These are phyloP conservation scores for Backusella tuberculispora DNA, from an alignment of 192 early-diverging fungal genomes.

Conservation along the genomic window DNA sequence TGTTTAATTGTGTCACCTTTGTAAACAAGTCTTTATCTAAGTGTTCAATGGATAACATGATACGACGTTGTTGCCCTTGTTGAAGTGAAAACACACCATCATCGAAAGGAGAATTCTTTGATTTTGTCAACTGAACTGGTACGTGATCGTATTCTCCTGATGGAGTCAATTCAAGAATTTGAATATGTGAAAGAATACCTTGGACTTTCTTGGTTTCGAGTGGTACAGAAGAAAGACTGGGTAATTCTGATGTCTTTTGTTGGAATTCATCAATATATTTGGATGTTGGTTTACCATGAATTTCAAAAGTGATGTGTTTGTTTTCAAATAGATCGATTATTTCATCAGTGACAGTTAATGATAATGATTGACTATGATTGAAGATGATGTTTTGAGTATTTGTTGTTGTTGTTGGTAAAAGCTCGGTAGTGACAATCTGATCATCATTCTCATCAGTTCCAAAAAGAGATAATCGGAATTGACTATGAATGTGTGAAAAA, in stretches of 20 bases:
- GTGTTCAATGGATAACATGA: constrained; percentile 65
- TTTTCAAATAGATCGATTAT: constrained; percentile 30
- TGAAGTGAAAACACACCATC: constrained; percentile 60
- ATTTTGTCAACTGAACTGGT: constrained; percentile 46
- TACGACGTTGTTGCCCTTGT: constrained; percentile 79
- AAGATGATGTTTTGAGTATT: constrained; percentile 49
- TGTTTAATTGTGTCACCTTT: constrained; percentile 43
- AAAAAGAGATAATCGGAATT: constrained; percentile 68
- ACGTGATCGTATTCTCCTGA: constrained; percentile 67
- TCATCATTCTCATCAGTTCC: constrained; percentile 47
- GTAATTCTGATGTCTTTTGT: too few relatives aligned
- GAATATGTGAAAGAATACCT: constrained; percentile 65
- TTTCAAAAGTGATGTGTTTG: constrained; percentile 50
- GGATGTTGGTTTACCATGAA: constrained; percentile 47
- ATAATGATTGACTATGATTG: constrained; percentile 55
- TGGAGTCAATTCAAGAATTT: constrained; percentile 66
- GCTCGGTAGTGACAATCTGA: constrained; percentile 59
- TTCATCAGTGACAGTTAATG: constrained; percentile 39
- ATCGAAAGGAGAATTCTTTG: constrained; percentile 38
- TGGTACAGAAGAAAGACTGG: neutral
- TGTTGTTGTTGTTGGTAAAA: constrained; percentile 34
- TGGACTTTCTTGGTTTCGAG: constrained; percentile 41
- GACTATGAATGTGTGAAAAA: constrained; percentile 69
- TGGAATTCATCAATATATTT: constrained; percentile 33
- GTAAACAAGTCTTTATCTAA: constrained; percentile 60